Percentiles rank a stretch among this genome's conserved stretches.
Evolutionary conservation across 1,284 basidiomycete species (phyloP).

Genomic region (Puccinia triticina): DNA sequence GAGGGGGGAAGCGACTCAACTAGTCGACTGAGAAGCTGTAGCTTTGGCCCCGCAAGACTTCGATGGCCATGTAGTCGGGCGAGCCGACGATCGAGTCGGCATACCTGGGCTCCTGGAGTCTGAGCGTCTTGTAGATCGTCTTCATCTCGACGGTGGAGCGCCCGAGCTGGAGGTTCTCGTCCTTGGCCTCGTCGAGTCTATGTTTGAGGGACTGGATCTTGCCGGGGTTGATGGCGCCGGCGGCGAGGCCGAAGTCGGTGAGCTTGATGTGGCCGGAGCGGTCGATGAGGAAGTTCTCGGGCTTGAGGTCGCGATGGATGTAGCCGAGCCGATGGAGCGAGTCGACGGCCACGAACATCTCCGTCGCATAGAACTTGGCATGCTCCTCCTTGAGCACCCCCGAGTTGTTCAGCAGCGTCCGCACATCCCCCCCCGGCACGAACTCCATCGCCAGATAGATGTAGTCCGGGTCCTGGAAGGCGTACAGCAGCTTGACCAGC

Average conservation of each 20-base stretch:
- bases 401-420: slow-evolving; percentile 91
- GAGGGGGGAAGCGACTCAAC: slow-evolving; percentile 32
- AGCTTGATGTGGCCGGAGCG: slow-evolving; percentile 94
- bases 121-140: slow-evolving; percentile 89
- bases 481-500: slow-evolving; percentile 87
- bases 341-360: slow-evolving; percentile 90
- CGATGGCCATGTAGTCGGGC: slow-evolving; percentile 76
- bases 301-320: slow-evolving; percentile 65
- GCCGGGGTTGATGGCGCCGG: slow-evolving; percentile 90
- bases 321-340: slow-evolving; percentile 93
- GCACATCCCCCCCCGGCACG: slow-evolving; percentile 92
- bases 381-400: slow-evolving; percentile 95
- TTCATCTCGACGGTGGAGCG: slow-evolving; percentile 92
- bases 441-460: slow-evolving; percentile 99
- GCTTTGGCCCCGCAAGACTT: slow-evolving; percentile 52
- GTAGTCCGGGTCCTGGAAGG: slow-evolving; percentile 84
- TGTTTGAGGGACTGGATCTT: slow-evolving; percentile 92
- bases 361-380: slow-evolving; percentile 88
- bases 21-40: slow-evolving; percentile 51
- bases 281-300: slow-evolving; percentile 94
- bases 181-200: slow-evolving; percentile 94
- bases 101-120: slow-evolving; percentile 86
- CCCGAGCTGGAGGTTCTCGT: slow-evolving; percentile 78
- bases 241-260: slow-evolving; percentile 97
- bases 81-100: slow-evolving; percentile 98